Conservation (phyloP, 176 grass and related monocot genomes). For the Guadua angustifolia region DNA sequence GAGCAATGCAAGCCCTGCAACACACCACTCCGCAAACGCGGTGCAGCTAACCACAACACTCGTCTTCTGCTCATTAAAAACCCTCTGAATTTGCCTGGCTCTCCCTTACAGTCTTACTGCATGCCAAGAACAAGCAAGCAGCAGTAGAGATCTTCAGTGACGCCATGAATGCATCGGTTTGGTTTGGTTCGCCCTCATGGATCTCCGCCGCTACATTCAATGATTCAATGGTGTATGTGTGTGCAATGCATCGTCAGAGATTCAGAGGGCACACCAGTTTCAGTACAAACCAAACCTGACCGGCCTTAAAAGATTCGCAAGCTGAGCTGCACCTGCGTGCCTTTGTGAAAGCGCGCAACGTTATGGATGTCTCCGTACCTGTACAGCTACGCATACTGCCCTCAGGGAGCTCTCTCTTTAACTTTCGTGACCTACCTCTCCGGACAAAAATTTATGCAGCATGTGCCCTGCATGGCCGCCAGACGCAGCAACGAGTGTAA, state of each 20-base stretch:
- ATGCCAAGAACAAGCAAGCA: slow-evolving; percentile 10
- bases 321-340: not conserved
- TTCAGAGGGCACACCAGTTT: not conserved
- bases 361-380: not conserved
- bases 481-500: not conserved
- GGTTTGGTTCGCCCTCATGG: not conserved
- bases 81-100: not conserved
- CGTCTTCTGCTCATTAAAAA: not conserved
- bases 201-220: not conserved
- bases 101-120: not conserved
- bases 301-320: not conserved
- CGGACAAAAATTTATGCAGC: slow-evolving; percentile 5
- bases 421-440: slow-evolving; percentile 5
- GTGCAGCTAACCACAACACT: not conserved
- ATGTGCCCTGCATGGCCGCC: slow-evolving; percentile 9
- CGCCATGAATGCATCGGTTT: slow-evolving; percentile 29
- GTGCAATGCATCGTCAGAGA: not conserved
- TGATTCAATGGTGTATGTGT: not conserved
- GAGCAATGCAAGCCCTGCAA: not conserved
- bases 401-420: not conserved
- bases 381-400: not conserved
- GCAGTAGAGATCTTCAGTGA: not conserved
- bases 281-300: not conserved
- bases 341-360: not conserved
- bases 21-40: not conserved